phyloP scores from a whole-genome alignment of 1,284 basidiomycete genomes.

The Microbotryum lychnidis-dioicae region DNA sequence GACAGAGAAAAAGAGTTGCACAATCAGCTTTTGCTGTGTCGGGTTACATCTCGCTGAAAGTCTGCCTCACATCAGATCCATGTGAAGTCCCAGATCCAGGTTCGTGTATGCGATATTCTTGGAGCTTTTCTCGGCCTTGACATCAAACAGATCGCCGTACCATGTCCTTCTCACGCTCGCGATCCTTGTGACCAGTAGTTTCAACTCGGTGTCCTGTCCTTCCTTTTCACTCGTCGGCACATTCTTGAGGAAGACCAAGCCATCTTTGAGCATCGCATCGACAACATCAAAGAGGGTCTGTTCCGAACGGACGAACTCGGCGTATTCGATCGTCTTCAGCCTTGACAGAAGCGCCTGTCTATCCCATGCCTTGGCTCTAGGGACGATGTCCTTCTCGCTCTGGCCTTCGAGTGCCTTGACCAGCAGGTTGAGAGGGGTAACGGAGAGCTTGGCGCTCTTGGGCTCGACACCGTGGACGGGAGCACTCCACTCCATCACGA shows the following conservation, averaged over 20 bases:
- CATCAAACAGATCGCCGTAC: constrained; percentile 85
- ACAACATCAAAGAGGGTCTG: constrained; percentile 35
- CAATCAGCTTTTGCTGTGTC: background rate
- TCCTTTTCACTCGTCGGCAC: constrained; percentile 54
- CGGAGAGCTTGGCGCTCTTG: constrained; percentile 38
- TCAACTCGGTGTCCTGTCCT: constrained; percentile 51
- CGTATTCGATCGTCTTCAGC: constrained; percentile 8
- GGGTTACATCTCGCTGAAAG: background rate
- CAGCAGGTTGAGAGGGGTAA: constrained; percentile 44
- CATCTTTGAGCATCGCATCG: constrained; percentile 45
- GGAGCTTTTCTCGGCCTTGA: constrained; percentile 58
- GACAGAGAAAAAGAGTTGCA: background rate
- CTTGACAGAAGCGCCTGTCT: background rate
- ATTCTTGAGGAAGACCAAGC: constrained; percentile 48
- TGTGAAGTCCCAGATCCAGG: constrained; percentile 78
- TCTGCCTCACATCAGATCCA: constrained; percentile 71
- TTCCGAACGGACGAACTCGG: constrained; percentile 12
- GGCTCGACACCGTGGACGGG: constrained; percentile 16
- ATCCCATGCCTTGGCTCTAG: constrained; percentile 12
- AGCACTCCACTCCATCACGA: constrained; percentile 44
- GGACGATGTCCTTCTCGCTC: constrained; percentile 5
- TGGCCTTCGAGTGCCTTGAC: constrained; percentile 1
- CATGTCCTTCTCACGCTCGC: constrained; percentile 78
- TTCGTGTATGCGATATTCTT: constrained; percentile 94
- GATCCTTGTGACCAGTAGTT: constrained; percentile 56